phyloP scores from a whole-genome alignment of 768 basidiomycete genomes.

The Psilocybe cubensis region DNA sequence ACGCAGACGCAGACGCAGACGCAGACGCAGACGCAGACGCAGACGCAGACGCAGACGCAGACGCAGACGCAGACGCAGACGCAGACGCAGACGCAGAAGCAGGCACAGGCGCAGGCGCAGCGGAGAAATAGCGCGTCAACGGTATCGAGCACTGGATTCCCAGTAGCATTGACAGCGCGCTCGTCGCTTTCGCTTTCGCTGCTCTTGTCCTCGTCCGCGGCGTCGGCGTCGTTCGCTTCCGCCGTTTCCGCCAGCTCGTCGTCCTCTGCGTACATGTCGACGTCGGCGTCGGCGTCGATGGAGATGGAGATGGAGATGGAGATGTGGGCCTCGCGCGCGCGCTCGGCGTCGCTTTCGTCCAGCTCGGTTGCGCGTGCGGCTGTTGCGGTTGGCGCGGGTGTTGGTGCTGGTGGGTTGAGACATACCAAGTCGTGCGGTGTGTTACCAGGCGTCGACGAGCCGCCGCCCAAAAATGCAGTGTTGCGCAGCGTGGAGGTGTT shows the following conservation, averaged over 20 bases:
- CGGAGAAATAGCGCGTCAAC: background rate
- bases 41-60: background rate
- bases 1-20: background rate
- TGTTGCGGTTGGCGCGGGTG: too few species aligned
- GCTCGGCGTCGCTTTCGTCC: too few species aligned
- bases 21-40: background rate
- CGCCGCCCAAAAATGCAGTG: conserved; percentile 4
- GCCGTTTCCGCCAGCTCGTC: background rate
- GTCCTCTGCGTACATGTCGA: background rate
- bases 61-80: too few species aligned
- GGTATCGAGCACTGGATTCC: background rate
- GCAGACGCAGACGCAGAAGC: too few species aligned
- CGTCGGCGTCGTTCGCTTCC: background rate
- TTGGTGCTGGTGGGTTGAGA: conserved; percentile 1
- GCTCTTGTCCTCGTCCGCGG: background rate
- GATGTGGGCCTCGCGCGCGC: background rate
- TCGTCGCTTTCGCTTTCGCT: background rate
- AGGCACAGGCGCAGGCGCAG: background rate
- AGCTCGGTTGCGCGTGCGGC: too few species aligned
- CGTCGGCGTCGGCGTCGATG: background rate
- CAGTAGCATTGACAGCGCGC: background rate
- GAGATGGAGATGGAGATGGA: background rate
- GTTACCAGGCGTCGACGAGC: conserved; percentile 12
- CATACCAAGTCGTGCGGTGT: conserved; percentile 21
- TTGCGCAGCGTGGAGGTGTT: conserved; percentile 7